Conservation (phyloP, 306 rosid species). For the Medicago ruthenica region DNA sequence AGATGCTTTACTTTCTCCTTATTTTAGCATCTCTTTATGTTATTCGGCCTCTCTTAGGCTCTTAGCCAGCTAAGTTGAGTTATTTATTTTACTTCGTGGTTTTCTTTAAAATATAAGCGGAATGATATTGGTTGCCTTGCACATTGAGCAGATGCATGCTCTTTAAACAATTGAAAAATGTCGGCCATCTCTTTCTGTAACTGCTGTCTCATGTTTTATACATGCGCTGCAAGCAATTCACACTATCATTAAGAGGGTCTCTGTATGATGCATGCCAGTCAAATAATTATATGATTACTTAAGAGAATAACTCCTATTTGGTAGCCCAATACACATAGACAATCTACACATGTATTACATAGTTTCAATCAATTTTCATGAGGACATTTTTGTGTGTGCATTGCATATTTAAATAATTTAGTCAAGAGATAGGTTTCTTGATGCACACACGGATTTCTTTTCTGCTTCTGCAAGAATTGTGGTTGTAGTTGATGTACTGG, state of each 20-base stretch:
- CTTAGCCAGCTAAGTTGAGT: constrained; percentile 2
- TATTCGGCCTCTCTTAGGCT: background rate
- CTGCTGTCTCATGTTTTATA: constrained; percentile 9
- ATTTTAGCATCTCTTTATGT: background rate
- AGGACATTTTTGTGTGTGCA: background rate
- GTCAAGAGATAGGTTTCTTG: background rate
- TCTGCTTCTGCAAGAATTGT: background rate
- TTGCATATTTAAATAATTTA: constrained; percentile 9
- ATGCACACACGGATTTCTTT: constrained; percentile 1
- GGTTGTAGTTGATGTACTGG: background rate
- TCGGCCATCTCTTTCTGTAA: background rate
- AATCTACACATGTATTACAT: background rate
- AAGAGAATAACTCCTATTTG: background rate
- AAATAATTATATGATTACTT: constrained; percentile 20
- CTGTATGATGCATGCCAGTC: constrained; percentile 23
- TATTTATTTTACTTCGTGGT: background rate
- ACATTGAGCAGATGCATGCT: background rate
- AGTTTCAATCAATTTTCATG: background rate
- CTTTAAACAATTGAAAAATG: background rate
- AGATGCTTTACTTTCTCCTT: constrained; percentile 22
- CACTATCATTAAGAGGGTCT: background rate
- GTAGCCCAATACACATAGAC: background rate
- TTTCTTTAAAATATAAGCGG: background rate
- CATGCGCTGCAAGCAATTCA: background rate
- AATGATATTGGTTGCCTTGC: constrained; percentile 14